A percentile compares a stretch with the other conserved stretches of the same genome.
Conservation (phyloP, 331 rosid species). For the Rosa hybrid region DNA sequence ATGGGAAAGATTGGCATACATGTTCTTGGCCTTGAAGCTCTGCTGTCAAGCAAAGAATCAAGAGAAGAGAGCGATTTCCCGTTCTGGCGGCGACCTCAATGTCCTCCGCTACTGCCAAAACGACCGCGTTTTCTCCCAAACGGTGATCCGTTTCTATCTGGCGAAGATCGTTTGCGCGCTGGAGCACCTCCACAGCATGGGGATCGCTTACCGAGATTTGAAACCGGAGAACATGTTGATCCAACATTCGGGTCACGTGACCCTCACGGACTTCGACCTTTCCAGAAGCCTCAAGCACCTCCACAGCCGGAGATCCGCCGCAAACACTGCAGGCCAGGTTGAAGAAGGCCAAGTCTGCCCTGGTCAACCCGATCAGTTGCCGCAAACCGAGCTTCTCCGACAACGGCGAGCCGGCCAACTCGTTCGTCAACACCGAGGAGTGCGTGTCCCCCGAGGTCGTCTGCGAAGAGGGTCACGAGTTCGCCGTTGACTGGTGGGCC, state of each 20-base stretch:
- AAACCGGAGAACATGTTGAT: constrained; percentile 92
- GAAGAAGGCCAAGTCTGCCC: constrained; percentile 75
- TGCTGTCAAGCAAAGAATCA: too few relatives aligned
- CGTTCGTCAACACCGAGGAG: constrained; percentile 94
- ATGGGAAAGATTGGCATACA: too few relatives aligned
- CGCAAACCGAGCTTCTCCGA: constrained; percentile 51
- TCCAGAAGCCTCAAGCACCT: constrained; percentile 57
- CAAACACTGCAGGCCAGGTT: constrained; percentile 44
- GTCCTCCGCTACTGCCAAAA: constrained; percentile 76
- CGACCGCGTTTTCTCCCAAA: constrained; percentile 72
- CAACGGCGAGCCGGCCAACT: constrained; percentile 71
- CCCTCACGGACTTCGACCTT: constrained; percentile 94
- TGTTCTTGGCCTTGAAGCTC: too few relatives aligned
- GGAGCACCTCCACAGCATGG: constrained; percentile 66
- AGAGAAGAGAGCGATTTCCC: too few relatives aligned
- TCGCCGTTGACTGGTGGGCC: constrained; percentile 98
- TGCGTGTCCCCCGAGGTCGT: constrained; percentile 92
- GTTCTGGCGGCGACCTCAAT: constrained; percentile 96
- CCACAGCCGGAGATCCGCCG: constrained; percentile 39
- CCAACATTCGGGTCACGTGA: constrained; percentile 88
- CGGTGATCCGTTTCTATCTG: constrained; percentile 73
- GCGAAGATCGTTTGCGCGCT: constrained; percentile 91
- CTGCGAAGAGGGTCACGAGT: constrained; percentile 88
- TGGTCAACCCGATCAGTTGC: constrained; percentile 81
- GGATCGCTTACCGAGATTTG: constrained; percentile 87